Conservation (phyloP, 1,284 basidiomycete genomes). For the Cryptococcus maquisensis region DNA sequence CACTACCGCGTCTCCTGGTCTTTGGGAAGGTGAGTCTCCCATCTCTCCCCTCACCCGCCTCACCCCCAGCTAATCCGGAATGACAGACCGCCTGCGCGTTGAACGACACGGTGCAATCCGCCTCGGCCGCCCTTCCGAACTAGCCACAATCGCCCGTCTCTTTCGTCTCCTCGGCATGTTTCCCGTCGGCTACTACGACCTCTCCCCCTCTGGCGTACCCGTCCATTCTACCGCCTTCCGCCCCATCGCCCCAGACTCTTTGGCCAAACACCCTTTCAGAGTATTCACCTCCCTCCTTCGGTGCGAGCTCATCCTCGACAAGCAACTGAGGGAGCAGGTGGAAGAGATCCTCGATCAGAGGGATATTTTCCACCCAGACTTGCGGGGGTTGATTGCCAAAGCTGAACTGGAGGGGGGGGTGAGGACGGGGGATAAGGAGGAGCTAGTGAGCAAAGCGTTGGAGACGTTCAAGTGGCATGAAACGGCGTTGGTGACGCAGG, state of each 20-base stretch:
- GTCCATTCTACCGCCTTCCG: constrained; percentile 52
- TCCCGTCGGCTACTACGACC: constrained; percentile 51
- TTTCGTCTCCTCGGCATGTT: constrained; percentile 48
- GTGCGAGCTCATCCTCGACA: constrained; percentile 41
- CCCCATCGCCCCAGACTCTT: constrained; percentile 30
- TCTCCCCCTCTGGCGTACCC: constrained; percentile 45
- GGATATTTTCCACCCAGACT: constrained; percentile 43
- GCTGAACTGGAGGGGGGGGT: constrained; percentile 40
- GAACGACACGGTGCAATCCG: constrained; percentile 52
- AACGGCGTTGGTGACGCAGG: constrained; percentile 36
- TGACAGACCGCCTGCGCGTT: constrained; percentile 42
- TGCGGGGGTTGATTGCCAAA: constrained; percentile 34
- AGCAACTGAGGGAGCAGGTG: constrained; percentile 29
- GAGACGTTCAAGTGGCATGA: constrained; percentile 51
- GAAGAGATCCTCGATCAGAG: constrained; percentile 32
- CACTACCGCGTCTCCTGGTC: constrained; percentile 8
- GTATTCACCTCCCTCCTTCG: constrained; percentile 49
- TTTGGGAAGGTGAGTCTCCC: constrained; percentile 20
- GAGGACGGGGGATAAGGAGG: constrained; percentile 18
- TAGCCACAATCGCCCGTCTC: constrained; percentile 44
- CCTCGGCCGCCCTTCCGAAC: constrained; percentile 46
- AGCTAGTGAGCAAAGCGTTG: constrained; percentile 44
- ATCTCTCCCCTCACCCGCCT: not conserved
- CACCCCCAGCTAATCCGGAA: not conserved
- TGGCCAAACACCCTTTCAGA: constrained; percentile 48